Evolutionary conservation across 2,329 filamentous ascomycete genomes (phyloP).

Genomic region (Fusarium poae): DNA sequence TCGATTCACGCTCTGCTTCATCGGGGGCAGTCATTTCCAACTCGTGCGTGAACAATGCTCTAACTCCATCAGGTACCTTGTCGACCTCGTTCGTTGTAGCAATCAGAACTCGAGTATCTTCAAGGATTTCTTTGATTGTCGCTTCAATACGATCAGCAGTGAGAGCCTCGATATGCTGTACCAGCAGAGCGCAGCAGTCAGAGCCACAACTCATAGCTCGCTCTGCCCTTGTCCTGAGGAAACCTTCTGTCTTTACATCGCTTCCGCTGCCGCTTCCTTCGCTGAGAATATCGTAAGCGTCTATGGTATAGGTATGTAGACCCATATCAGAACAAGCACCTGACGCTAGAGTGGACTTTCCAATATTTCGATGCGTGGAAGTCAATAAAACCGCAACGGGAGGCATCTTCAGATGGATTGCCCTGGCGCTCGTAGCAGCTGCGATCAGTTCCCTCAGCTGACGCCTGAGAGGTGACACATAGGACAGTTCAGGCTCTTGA

Average conservation of each 20-base stretch:
- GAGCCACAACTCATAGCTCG: constrained; percentile 89
- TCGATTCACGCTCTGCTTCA: constrained; percentile 90
- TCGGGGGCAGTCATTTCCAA: constrained; percentile 94
- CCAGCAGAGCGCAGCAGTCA: constrained; percentile 84
- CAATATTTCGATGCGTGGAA: constrained; percentile 93
- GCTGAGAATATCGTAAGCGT: constrained; percentile 94
- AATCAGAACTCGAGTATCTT: constrained; percentile 84
- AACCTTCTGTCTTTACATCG: constrained; percentile 94
- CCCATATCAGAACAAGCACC: constrained; percentile 89
- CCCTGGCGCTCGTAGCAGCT: constrained; percentile 87
- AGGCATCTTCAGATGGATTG: constrained; percentile 87
- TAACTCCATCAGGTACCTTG: constrained; percentile 89
- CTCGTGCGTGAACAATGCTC: constrained; percentile 94
- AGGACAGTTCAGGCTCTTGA: constrained; percentile 62
- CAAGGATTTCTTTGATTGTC: constrained; percentile 84
- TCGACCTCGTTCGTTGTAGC: constrained; percentile 96
- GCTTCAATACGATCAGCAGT: constrained; percentile 91
- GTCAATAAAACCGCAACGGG: constrained; percentile 89
- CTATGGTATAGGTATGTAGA: constrained; percentile 87
- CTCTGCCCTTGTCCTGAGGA: constrained; percentile 88
- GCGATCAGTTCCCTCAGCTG: constrained; percentile 87
- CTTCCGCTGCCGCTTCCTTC: constrained; percentile 84
- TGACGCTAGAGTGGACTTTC: constrained; percentile 83
- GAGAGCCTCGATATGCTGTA: constrained; percentile 90
- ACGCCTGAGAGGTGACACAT: constrained; percentile 72